Evolutionary conservation across 1,284 basidiomycete genomes (phyloP).

Genomic region (Ganoderma multipileum): DNA sequence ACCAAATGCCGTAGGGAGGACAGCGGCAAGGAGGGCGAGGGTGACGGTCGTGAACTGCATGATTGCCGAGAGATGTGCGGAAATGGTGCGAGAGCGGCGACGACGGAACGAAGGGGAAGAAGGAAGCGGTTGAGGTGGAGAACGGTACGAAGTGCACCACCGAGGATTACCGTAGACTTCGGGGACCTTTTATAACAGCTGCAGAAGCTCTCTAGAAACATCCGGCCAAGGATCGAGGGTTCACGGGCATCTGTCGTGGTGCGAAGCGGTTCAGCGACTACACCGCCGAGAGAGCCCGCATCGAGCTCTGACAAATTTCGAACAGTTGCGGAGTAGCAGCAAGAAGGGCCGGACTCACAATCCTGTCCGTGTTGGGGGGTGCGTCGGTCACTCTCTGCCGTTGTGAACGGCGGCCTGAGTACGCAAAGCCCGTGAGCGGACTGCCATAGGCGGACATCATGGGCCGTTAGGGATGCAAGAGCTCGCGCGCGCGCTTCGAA

Average conservation of each 20-base stretch:
- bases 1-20: background rate
- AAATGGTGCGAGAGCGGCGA: background rate
- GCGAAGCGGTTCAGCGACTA: background rate
- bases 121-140: background rate
- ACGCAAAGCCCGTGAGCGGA: background rate
- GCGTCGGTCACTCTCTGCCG: conserved; percentile 49
- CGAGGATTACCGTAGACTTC: background rate
- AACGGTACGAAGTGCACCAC: conserved; percentile 1
- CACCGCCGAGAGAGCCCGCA: background rate
- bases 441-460: background rate
- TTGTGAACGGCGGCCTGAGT: conserved; percentile 32
- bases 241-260: background rate
- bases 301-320: background rate
- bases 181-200: background rate
- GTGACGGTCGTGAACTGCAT: conserved; percentile 22
- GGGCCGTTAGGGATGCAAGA: background rate
- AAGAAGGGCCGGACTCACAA: conserved; percentile 38
- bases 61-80: background rate
- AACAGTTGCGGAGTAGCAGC: background rate
- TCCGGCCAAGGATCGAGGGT: background rate
- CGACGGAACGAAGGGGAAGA: background rate
- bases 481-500: background rate
- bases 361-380: conserved; percentile 23
- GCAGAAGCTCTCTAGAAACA: background rate
- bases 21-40: background rate